These are phyloP conservation scores for Zizania latifolia DNA, from an alignment of 176 grass and related monocot species.

Conservation along the genomic window DNA sequence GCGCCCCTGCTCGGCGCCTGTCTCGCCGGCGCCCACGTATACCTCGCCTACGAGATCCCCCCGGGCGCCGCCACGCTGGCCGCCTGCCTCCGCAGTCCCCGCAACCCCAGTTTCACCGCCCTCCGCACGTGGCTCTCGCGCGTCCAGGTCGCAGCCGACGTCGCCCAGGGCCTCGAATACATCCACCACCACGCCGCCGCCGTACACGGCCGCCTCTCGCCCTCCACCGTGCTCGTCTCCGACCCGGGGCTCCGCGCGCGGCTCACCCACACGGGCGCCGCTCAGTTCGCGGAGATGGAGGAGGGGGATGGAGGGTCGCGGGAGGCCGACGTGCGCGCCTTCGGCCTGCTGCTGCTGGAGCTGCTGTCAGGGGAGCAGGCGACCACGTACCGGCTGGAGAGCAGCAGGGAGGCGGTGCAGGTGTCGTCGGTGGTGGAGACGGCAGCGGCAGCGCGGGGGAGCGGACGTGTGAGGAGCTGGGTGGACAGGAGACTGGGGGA, in stretches of 20 bases:
- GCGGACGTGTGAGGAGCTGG: conserved; percentile 42
- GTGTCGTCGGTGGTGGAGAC: conserved; percentile 48
- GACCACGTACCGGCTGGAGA: conserved; percentile 44
- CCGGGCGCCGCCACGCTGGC: conserved; percentile 38
- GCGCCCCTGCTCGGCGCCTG: conserved; percentile 61
- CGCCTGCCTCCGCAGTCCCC: conserved; percentile 48
- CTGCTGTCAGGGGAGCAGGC: conserved; percentile 54
- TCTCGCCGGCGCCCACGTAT: conserved; percentile 44
- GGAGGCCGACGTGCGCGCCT: conserved; percentile 50
- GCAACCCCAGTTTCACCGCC: conserved; percentile 39
- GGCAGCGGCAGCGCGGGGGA: conserved; percentile 32
- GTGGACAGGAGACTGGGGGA: conserved; percentile 57
- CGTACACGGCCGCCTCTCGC: conserved; percentile 42
- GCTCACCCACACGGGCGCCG: conserved; percentile 57
- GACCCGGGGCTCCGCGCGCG: conserved; percentile 51
- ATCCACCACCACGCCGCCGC: conserved; percentile 48
- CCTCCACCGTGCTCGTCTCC: conserved; percentile 39
- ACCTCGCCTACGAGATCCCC: conserved; percentile 57
- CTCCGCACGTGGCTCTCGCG: conserved; percentile 52
- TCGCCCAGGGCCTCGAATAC: conserved; percentile 68
- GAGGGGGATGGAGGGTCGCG: conserved; percentile 13
- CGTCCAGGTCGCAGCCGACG: conserved; percentile 51
- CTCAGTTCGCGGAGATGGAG: conserved; percentile 22
- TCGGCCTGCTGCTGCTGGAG: conserved; percentile 60
- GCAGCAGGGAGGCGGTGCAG: conserved; percentile 35